Percentiles rank a stretch among this genome's conserved stretches.
phyloP scores from a whole-genome alignment of 2,329 filamentous ascomycete genomes.

The Aspergillus sp. region DNA sequence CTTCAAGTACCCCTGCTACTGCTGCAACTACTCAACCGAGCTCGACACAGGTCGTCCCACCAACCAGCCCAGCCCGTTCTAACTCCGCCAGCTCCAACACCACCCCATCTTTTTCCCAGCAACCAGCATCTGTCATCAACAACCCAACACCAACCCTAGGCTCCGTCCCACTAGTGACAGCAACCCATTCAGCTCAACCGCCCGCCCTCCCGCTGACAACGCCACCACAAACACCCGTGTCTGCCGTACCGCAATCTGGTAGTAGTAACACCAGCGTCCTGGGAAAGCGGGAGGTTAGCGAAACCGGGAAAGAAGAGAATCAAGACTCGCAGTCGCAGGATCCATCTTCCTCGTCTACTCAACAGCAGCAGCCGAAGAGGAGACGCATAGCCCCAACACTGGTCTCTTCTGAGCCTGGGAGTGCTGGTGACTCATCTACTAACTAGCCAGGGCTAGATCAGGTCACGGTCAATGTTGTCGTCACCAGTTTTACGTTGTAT shows the following conservation, averaged over 20 bases:
- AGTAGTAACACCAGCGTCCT: slow-evolving; percentile 48
- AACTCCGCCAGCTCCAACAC: slow-evolving; percentile 75
- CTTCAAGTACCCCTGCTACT: too few relatives aligned
- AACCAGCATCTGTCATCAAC: slow-evolving; percentile 49
- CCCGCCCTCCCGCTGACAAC: slow-evolving; percentile 67
- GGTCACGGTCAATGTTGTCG: too few relatives aligned
- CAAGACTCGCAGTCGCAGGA: slow-evolving; percentile 34
- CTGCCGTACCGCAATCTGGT: slow-evolving; percentile 44
- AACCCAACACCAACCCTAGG: slow-evolving; percentile 73
- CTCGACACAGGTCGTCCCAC: slow-evolving; percentile 37
- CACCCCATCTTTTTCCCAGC: slow-evolving; percentile 46
- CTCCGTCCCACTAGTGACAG: slow-evolving; percentile 67
- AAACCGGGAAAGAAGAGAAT: slow-evolving; percentile 39
- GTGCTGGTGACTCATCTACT: background rate
- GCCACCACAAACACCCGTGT: slow-evolving; percentile 75
- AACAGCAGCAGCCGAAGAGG: slow-evolving; percentile 51
- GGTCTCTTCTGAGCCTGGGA: slow-evolving; percentile 34
- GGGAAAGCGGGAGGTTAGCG: slow-evolving; percentile 44
- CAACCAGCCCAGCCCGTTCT: slow-evolving; percentile 72
- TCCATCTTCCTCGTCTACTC: too few relatives aligned
- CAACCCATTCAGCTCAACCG: slow-evolving; percentile 53
- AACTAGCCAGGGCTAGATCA: too few relatives aligned
- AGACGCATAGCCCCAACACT: slow-evolving; percentile 62
- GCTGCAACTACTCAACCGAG: slow-evolving; percentile 30
- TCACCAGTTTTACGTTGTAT: too few relatives aligned